Base-by-base conservation (phyloP, 192 early-diverging fungal species). In the Jimgerdemannia flammicorona region DNA sequence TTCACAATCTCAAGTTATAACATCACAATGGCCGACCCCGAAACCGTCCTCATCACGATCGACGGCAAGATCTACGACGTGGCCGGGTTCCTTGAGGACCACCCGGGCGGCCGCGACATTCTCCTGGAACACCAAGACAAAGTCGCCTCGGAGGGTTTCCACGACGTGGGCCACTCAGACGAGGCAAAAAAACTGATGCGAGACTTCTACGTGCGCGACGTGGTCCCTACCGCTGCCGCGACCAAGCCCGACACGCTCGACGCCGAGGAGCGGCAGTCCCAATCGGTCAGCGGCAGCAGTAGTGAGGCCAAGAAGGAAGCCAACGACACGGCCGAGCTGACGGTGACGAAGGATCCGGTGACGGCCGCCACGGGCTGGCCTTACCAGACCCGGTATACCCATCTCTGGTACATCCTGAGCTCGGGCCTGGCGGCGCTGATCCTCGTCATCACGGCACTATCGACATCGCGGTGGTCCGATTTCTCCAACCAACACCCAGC, bases 131-230 rank as follows among this genome's bases (percentile, higher is more conserved):
- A 59, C 8, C 49, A 59, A 14, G 96, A 95, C 82, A 86, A 85
- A 74, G 95, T 97, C 77, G 93, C 94, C 42, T 94, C 94, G 67
- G 95, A 96, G 77, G 90, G 93, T 10, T 98, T 98, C 82, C 95
- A 98, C 73, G 96, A 98, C 81, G 94, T 98, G 77, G 96, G 96
- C 59, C 95, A 98, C 86, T 95, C 93, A 64, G 93, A 96, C 49
- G 96, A 98, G 79, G 95, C 96, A 14, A 59, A 59, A 14, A 59
- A 14, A 14, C 49, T 59, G 14, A 59, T 59, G 49, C 6, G 49
- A 59, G 49, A 59, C 49, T 59, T 59, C 14, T 59, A 59, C 49
- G 49, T 59, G 14, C 49, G 49, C 49, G 49, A 59, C 14, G 14
- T 59, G 8, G 49, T 59, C 6, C 49, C 49, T 10, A 59, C 49